Evolutionary conservation across 257 asterid genomes (phyloP).

Genomic region (Knoxia roxburghii): DNA sequence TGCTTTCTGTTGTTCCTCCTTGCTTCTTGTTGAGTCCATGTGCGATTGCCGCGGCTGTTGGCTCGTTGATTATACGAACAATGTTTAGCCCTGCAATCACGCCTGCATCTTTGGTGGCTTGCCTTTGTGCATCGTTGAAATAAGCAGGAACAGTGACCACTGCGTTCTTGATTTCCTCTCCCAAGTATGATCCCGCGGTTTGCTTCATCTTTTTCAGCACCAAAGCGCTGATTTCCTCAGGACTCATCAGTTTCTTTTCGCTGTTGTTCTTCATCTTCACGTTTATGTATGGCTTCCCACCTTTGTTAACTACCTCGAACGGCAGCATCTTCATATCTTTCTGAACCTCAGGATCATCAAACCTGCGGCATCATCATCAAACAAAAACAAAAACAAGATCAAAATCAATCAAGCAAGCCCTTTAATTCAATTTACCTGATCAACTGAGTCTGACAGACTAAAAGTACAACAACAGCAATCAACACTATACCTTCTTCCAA

Average conservation of each 20-base stretch:
- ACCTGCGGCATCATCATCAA: too few species aligned
- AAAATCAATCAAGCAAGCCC: too few species aligned
- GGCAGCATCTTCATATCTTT: conserved; percentile 19
- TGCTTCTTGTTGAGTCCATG: too few species aligned
- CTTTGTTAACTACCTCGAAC: conserved; percentile 16
- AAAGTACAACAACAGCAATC: too few species aligned
- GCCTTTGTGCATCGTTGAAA: not conserved
- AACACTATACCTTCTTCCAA: conserved; percentile 18
- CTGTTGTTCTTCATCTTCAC: conserved; percentile 25
- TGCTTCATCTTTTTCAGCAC: conserved; percentile 26
- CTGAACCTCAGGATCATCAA: conserved; percentile 29
- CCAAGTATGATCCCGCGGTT: conserved; percentile 24
- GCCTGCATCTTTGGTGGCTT: conserved; percentile 23
- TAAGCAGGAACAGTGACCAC: conserved; percentile 23
- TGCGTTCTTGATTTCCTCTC: conserved; percentile 18
- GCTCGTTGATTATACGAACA: too few species aligned
- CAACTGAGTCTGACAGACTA: too few species aligned
- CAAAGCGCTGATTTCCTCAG: conserved; percentile 26
- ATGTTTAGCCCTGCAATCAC: too few species aligned
- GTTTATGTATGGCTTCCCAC: conserved; percentile 24
- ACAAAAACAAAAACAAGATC: not conserved
- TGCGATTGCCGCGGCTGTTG: too few species aligned
- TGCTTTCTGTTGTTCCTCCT: too few species aligned
- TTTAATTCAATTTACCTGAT: too few species aligned
- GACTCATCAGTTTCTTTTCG: conserved; percentile 17